Base-by-base conservation (phyloP, 768 basidiomycete species). In the Naganishia vishniacii region DNA sequence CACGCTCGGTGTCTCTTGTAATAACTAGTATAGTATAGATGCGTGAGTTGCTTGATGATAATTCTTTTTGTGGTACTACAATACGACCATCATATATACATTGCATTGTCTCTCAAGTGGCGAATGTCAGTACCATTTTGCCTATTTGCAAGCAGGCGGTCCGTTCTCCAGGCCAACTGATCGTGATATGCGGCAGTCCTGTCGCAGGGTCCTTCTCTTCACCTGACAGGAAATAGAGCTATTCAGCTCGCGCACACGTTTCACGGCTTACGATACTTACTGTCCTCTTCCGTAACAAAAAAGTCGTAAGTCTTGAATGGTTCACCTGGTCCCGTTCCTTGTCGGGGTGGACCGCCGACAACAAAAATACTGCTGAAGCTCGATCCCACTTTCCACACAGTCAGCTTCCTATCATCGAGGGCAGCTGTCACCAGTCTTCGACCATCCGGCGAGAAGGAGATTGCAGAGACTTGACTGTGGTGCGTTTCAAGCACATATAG, bases 321-420 rank as follows among this genome's bases (percentile, higher is more conserved):
- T 49, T 88, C 83, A 16, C 90, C 88, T 26, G 83, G 80, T 69
- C 85, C 83, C 8, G 73, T 74, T 0, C 92, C 91, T 77, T 97
- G 92, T 31, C 91, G 80, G 5, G 95, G 94, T 1, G 91, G 93
- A 7, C 87, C 88, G 1, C 93, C 93, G 86, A 73, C 86, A 44
- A 73, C 86, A 73, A 98, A 92, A 75, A 98, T 85, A 67, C 91
- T 92, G 25, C 86, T 81, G 67, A 99, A 83, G 71, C 89, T 90
- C 9, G 85, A 82, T 0, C 95, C 94, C 5, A 97, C 92, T 72
- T 97, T 97, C 95, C 95, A 99, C 15, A 94, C 89, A 13, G 91
- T 82, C 5, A 91, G 87, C 4, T 83, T 80, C 28, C 84, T 85
- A 73, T 97, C 92, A 66, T 88, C 88, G 26, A 98, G 80, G 0